Evolutionary conservation across 164 flowering plant species (phyloP), one percentile per base, ranked within the genome.

Genomic region (Vitis riparia): DNA sequence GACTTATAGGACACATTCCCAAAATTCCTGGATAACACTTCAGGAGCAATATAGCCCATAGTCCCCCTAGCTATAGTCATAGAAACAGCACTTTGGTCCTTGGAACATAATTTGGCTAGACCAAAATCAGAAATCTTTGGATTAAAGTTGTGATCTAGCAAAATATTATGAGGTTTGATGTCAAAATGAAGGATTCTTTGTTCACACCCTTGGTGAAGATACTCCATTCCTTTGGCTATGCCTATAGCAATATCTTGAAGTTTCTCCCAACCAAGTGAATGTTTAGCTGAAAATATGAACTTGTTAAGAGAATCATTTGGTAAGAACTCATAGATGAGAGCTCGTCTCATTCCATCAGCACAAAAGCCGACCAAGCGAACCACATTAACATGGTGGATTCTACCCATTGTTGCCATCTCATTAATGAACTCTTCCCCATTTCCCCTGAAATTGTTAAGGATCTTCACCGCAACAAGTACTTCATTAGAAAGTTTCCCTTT

Each of bases 341-440:
- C 83, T 66, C 77, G 48, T 37, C 32, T 59, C 16, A 65, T 32
- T 55, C 82, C 79, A 17, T 77, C 82, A 11, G 79, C 78, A 47
- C 83, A 80, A 47, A 68, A 80, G 0, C 83, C 83, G 5, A 76
- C 69, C 68, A 80, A 69, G 8, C 76, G 76, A 53, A 74, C 83
- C 59, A 77, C 76, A 66, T 73, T 77, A 62, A 77, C 65, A 52
- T 77, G 76, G 56, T 77, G 73, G 62, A 77, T 69, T 30, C 59
- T 67, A 12, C 69, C 75, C 67, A 74, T 78, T 49, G 73, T 72
- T 3, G 69, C 69, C 19, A 76, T 75, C 60, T 76, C 79, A 60
- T 68, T 76, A 13, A 76, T 65, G 16, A 76, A 76, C 14, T 71
- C 79, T 37, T 76, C 75, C 15, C 79, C 79, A 52, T 67, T 30